Base-by-base conservation (phyloP, 352 stramenopile species). In the Globisporangium ultimum region DNA sequence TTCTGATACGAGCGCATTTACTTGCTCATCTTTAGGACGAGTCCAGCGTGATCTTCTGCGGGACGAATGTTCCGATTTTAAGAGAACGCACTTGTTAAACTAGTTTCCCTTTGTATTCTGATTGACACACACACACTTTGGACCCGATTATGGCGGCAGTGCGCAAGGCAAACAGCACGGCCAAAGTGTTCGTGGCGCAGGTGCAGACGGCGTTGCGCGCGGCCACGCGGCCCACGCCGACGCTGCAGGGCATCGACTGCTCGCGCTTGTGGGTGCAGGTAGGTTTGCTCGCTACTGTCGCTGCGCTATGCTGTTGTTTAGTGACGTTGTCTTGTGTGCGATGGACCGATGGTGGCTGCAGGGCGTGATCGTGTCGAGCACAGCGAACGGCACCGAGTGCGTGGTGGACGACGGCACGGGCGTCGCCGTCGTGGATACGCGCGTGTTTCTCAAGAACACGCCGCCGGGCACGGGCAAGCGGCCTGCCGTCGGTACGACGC, bases 251-350 rank as follows among this genome's bases (percentile, higher is more conserved):
- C 17, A 57, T 89, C 38, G 74, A 87, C 53, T 88, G 80, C 61
- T 72, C 69, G 43, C 82, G 84, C 9, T 76, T 90, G n/a, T 93
- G 84, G 84, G 48, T 93, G 51, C 84, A 93, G 73, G 80, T 87
- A 49, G 43, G 45, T 52, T 6, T 11, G 45, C 5, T 24, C 38
- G 14, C 15, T 36, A 20, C 0, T 49, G 22, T 3, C 45, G 13
- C 13, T 54, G 3, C n/a, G 12, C 18, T 34, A 17, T 56, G 15
- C 24, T 32, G 24, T 32, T 32, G 24, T 32, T 32, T 32, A 32
- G 5, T 32, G 24, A 32, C 24, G 24, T 32, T 32, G 24, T 5
- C 24, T 32, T 32, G n/a, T 32, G 24, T 32, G 24, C 5, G 24
- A 32, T 32, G 24, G 24, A 32, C 24, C 24, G 5, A 32, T 32